Base-by-base conservation (phyloP, 31 red algal species). In the Asparagopsis taxiformis region DNA sequence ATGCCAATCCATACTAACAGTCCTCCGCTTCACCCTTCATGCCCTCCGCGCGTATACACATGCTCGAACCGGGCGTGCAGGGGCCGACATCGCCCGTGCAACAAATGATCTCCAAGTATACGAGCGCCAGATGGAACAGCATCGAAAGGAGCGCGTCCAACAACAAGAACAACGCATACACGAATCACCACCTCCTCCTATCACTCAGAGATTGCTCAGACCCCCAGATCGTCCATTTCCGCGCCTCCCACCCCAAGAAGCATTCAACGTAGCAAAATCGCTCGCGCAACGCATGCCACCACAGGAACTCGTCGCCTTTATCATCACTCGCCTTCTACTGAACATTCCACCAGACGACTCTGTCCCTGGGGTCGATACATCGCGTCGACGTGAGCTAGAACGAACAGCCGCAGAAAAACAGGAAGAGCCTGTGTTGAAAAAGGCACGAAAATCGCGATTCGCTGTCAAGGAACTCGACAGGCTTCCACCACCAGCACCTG, bases 221-320 rank as follows among this genome's bases (percentile, higher is more conserved):
- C 48, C 79, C 23, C 79, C 56, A 52, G 79, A 71, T 8, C 65
- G 39, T 30, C 81, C 70, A 19, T 74, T 62, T 53, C 66, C 73
- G 21, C 62, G 83, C 21, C 83, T 77, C 65, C 48, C 73, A 21
- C 72, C 72, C 34, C 57, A 59, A 52, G 83, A 88, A 17, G 83
- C 83, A 36, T 49, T 64, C 41, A 35, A 72, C 24, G 44, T 68
- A 38, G 62, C 83, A 30, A 55, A 55, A 65, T 41, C 52, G 49
- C 59, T 88, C 35, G 62, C 75, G 54, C 83, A 74, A 72, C 73
- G 65, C 68, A 88, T 78, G 83, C 72, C 68, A 70, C 83, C 73
- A 41, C 63, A 78, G 55, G 72, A 88, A 72, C 68, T 88, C 63
- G 83, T 88, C 70, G 75, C 74, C 55, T 88, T 88, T 78, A 78